A percentile compares a stretch with the other conserved stretches of the same genome.
Conservation (phyloP, 768 basidiomycete genomes). For the Psilocybe subaeruginosa region DNA sequence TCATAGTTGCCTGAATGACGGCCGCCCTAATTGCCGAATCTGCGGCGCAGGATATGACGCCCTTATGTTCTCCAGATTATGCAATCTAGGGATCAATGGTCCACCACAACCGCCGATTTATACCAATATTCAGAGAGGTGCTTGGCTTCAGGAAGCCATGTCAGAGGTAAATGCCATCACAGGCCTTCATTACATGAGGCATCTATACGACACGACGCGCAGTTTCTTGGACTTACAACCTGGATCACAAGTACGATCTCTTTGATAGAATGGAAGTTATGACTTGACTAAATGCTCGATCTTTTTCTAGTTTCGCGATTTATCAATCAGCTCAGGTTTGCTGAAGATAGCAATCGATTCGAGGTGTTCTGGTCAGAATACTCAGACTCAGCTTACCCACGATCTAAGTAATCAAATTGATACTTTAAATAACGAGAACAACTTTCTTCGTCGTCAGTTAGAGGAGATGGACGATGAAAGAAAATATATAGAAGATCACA, state of each 20-base stretch:
- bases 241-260: not conserved
- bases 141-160: slow-evolving; percentile 1
- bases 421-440: not conserved
- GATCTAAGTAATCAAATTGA: not conserved
- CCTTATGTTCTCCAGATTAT: not conserved
- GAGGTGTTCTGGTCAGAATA: not conserved
- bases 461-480: not conserved
- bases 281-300: not conserved
- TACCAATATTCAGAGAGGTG: not conserved
- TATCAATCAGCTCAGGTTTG: not conserved
- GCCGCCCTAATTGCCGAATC: not conserved
- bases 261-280: not conserved
- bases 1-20: slow-evolving; percentile 6
- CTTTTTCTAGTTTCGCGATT: not conserved
- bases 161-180: not conserved
- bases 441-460: not conserved
- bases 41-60: slow-evolving; percentile 6
- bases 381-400: not conserved
- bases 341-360: not conserved
- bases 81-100: not conserved
- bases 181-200: not conserved
- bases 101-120: not conserved
- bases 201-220: not conserved
- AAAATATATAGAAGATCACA: not conserved
- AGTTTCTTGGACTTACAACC: not conserved